These are phyloP conservation scores for Toxoplasma gondii DNA, from an alignment of 169 alveolate species.

Conservation along the genomic window DNA sequence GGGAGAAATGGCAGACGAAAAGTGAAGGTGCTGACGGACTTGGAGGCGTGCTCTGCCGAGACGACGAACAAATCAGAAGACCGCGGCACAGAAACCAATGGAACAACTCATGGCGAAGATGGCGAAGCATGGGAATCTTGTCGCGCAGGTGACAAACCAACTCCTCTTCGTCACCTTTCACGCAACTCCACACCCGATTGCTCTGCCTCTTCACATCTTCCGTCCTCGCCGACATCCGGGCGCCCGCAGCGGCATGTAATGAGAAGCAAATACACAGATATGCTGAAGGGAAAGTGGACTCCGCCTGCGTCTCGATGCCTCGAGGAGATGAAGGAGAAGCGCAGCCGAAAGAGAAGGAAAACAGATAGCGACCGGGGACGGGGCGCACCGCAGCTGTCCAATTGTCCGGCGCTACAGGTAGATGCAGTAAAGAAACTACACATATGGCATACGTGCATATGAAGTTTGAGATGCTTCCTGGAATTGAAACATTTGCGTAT, in stretches of 20 bases:
- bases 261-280: neutral
- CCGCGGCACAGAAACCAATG: too few relatives aligned
- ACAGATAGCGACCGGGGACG: neutral
- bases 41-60: too few relatives aligned
- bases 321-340: neutral
- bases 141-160: too few relatives aligned
- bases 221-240: neutral
- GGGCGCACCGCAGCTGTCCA: neutral
- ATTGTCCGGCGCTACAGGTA: too few relatives aligned
- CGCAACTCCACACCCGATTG: too few relatives aligned
- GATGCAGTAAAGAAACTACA: neutral
- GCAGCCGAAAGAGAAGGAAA: neutral
- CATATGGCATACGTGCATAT: neutral
- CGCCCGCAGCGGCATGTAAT: neutral
- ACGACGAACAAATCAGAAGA: too few relatives aligned
- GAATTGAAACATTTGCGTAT: neutral
- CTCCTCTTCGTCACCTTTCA: too few relatives aligned
- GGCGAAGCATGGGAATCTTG: too few relatives aligned
- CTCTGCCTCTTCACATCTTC: too few relatives aligned
- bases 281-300: conserved; percentile 23
- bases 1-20: too few relatives aligned
- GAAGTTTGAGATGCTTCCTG: neutral
- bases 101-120: too few relatives aligned
- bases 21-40: too few relatives aligned
- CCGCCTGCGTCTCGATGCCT: conserved; percentile 12